phyloP scores from a whole-genome alignment of 257 asterid genomes.

The Anisodus acutangulus region DNA sequence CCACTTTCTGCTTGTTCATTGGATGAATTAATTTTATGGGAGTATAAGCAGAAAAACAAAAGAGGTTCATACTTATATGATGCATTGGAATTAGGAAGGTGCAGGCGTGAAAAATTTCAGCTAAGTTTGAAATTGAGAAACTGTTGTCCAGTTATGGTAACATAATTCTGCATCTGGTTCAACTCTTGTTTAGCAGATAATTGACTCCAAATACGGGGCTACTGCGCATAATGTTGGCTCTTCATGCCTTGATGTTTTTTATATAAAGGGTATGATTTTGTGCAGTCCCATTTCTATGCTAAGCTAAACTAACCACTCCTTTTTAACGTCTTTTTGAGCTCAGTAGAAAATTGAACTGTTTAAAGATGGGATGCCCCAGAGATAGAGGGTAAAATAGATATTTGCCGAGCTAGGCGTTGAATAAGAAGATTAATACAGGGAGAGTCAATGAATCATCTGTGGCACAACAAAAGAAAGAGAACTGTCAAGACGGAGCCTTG shows the following conservation, averaged over 20 bases:
- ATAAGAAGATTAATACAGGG: neutral
- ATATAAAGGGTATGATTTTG: slow-evolving; percentile 11
- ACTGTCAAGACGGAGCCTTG: neutral
- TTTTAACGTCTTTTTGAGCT: neutral
- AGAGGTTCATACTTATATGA: neutral
- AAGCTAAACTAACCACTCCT: neutral
- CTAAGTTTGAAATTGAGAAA: slow-evolving; percentile 15
- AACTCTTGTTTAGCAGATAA: slow-evolving; percentile 4
- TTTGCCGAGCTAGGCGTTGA: neutral
- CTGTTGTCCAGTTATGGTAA: neutral
- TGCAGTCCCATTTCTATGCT: slow-evolving; percentile 14
- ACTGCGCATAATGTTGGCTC: neutral
- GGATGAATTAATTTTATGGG: neutral
- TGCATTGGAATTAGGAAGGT: neutral
- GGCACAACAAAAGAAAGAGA: neutral
- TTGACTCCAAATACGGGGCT: neutral
- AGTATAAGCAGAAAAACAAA: slow-evolving; percentile 17
- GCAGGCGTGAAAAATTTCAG: slow-evolving; percentile 6
- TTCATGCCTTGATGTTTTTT: slow-evolving; percentile 17
- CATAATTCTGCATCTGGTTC: neutral
- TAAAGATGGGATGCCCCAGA: neutral
- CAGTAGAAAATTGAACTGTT: neutral
- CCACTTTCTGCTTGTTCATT: slow-evolving; percentile 12
- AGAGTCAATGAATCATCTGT: neutral
- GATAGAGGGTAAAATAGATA: slow-evolving; percentile 6